phyloP scores from a whole-genome alignment of 192 early-diverging fungal genomes.

The Coemansia sp. region DNA sequence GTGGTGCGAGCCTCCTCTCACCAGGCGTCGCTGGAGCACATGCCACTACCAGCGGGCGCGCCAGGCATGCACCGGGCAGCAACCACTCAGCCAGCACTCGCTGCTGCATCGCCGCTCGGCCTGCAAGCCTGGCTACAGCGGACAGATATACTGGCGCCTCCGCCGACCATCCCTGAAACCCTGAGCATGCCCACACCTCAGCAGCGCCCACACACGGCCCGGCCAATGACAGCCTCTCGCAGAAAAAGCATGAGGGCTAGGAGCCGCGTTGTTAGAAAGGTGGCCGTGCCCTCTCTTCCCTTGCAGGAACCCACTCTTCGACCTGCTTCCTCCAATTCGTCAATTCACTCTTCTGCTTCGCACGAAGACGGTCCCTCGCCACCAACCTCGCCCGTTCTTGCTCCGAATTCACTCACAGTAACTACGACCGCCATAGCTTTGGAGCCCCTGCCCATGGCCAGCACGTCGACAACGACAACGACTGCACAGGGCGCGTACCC shows the following conservation, averaged over 20 bases:
- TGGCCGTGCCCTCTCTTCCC: slow-evolving; percentile 22
- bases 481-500: background rate
- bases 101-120: slow-evolving; percentile 14
- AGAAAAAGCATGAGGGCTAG: slow-evolving; percentile 5
- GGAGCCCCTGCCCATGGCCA: background rate
- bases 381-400: background rate
- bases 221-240: slow-evolving; percentile 17
- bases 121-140: slow-evolving; percentile 53
- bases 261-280: slow-evolving; percentile 36
- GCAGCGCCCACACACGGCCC: background rate
- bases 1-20: slow-evolving; percentile 1
- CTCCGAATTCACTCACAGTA: slow-evolving; percentile 6
- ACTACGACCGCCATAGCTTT: background rate
- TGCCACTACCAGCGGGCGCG: background rate
- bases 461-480: slow-evolving; percentile 3
- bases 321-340: slow-evolving; percentile 31
- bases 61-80: slow-evolving; percentile 20
- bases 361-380: slow-evolving; percentile 13
- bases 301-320: slow-evolving; percentile 16
- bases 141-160: slow-evolving; percentile 43
- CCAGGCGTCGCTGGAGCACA: slow-evolving; percentile 15
- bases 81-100: background rate
- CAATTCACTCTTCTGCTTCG: slow-evolving; percentile 38
- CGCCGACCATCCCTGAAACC: background rate
- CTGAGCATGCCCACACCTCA: background rate